These are phyloP conservation scores for Phragmites australis DNA, from an alignment of 176 grass and related monocot species.

Conservation along the genomic window DNA sequence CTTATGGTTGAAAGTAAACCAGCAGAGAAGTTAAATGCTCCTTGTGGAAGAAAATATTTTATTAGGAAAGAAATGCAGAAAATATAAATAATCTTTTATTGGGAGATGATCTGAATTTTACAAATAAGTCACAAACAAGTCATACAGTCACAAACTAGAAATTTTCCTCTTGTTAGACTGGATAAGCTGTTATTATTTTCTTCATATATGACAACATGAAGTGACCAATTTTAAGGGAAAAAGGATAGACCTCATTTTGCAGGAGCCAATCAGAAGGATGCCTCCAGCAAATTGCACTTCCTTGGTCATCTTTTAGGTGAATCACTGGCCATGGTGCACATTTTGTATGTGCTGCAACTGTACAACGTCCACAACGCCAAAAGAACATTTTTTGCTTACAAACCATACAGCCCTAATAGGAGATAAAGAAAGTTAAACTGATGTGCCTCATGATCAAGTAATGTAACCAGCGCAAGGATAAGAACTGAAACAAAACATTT, in stretches of 20 bases:
- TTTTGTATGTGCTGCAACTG: slow-evolving; percentile 76
- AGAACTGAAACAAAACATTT: not conserved
- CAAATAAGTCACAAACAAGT: not conserved
- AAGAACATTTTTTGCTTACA: slow-evolving; percentile 76
- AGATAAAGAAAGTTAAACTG: slow-evolving; percentile 38
- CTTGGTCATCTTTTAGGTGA: slow-evolving; percentile 50
- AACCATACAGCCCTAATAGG: slow-evolving; percentile 61
- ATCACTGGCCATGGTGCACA: slow-evolving; percentile 81
- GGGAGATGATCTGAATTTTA: not conserved
- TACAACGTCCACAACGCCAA: slow-evolving; percentile 87
- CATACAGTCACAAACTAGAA: not conserved
- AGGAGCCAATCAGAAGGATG: slow-evolving; percentile 65
- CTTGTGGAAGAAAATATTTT: slow-evolving; percentile 12
- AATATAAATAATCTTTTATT: not conserved
- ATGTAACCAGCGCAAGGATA: not conserved
- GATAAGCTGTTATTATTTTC: slow-evolving; percentile 14
- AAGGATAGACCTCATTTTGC: slow-evolving; percentile 72
- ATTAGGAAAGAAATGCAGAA: slow-evolving; percentile 6
- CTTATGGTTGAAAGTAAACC: not conserved
- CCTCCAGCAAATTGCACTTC: slow-evolving; percentile 66
- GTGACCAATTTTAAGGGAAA: slow-evolving; percentile 39
- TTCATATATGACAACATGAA: slow-evolving; percentile 20
- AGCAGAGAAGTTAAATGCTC: not conserved
- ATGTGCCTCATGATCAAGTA: slow-evolving; percentile 6
- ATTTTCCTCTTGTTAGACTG: not conserved